These are phyloP conservation scores for Sporothrix sp. DNA, from an alignment of 2,329 filamentous ascomycete genomes.

Conservation along the genomic window DNA sequence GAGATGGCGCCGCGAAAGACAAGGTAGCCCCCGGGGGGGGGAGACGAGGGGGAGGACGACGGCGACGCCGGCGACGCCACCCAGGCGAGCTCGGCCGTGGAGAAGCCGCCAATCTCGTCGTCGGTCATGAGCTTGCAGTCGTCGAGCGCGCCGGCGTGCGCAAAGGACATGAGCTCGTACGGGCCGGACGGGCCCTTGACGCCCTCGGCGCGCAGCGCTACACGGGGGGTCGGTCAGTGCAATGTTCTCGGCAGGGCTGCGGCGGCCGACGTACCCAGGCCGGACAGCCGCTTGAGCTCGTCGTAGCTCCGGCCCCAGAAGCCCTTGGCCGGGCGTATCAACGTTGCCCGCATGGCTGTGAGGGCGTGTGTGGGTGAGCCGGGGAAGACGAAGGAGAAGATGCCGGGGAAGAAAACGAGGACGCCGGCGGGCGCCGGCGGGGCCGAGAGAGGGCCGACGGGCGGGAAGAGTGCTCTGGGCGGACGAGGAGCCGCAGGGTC, in stretches of 20 bases:
- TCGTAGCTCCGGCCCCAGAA: slow-evolving; percentile 50
- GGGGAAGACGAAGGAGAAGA: too few species aligned
- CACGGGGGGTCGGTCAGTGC: too few species aligned
- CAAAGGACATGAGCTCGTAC: slow-evolving; percentile 56
- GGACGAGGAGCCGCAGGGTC: too few species aligned
- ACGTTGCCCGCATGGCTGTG: slow-evolving; percentile 39
- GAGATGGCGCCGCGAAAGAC: slow-evolving; percentile 85
- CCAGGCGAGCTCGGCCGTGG: slow-evolving; percentile 61
- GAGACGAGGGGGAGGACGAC: not conserved
- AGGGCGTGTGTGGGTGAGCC: not conserved
- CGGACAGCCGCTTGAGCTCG: slow-evolving; percentile 47
- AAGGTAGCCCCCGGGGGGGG: slow-evolving; percentile 44
- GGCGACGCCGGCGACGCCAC: slow-evolving; percentile 27
- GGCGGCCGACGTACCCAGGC: slow-evolving; percentile 46
- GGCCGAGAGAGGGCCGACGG: too few species aligned
- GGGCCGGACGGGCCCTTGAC: slow-evolving; percentile 56
- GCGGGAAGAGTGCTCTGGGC: too few species aligned
- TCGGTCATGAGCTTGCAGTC: slow-evolving; percentile 76
- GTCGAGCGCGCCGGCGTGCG: slow-evolving; percentile 34
- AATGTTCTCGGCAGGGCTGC: too few species aligned
- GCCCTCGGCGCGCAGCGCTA: slow-evolving; percentile 61
- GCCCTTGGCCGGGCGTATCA: slow-evolving; percentile 36
- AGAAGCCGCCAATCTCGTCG: slow-evolving; percentile 76
- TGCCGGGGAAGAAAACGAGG: too few species aligned
- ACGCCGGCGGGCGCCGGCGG: too few species aligned